Evolutionary conservation across 2,329 filamentous ascomycete genomes (phyloP).

Genomic region (Pseudocercospora crystallina): DNA sequence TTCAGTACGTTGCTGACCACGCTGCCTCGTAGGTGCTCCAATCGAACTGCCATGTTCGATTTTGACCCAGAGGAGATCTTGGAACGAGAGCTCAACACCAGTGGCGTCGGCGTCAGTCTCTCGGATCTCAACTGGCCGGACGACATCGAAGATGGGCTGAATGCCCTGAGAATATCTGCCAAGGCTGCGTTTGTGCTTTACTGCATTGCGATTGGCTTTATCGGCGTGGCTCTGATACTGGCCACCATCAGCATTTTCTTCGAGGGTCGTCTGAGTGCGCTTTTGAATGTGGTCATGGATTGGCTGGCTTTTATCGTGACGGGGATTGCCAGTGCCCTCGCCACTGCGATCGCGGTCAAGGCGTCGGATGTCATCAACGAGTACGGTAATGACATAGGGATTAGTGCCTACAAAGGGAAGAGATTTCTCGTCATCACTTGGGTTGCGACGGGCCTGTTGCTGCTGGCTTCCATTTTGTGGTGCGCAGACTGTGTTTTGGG

Average conservation of each 20-base stretch:
- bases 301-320: conserved; percentile 57
- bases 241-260: conserved; percentile 48
- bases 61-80: conserved; percentile 57
- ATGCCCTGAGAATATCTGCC: conserved; percentile 50
- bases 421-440: conserved; percentile 62
- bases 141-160: conserved; percentile 55
- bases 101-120: conserved; percentile 47
- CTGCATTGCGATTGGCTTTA: conserved; percentile 55
- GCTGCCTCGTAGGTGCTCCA: conserved; percentile 50
- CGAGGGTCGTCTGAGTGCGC: conserved; percentile 46
- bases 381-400: conserved; percentile 51
- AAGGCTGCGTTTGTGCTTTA: conserved; percentile 60
- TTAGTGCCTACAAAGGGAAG: conserved; percentile 51
- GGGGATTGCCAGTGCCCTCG: conserved; percentile 73
- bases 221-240: conserved; percentile 51
- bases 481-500: too few species aligned
- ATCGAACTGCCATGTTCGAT: conserved; percentile 53
- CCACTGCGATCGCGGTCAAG: conserved; percentile 61
- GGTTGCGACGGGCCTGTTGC: conserved; percentile 46
- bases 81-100: conserved; percentile 48
- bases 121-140: conserved; percentile 57
- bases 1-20: too few species aligned
- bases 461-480: too few species aligned
- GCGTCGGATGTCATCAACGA: conserved; percentile 54
- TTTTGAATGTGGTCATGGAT: conserved; percentile 52